Base-by-base conservation (phyloP, 2,329 filamentous ascomycete species). In the Trichoderma lentiforme region DNA sequence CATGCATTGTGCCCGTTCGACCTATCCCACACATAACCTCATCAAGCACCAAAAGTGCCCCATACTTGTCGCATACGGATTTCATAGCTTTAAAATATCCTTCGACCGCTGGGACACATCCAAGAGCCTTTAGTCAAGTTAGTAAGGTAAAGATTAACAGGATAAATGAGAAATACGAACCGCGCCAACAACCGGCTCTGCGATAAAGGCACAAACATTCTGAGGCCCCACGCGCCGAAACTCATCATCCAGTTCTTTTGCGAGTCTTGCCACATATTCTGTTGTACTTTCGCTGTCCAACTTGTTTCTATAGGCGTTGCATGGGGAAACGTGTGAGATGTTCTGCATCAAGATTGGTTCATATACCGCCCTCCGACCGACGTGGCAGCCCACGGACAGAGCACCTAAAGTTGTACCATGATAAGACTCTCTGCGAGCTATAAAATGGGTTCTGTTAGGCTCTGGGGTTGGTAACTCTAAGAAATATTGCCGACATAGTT, bases 11-110 rank as follows among this genome's bases (percentile, higher is more conserved):
- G 0, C 89, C 90, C 0, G 84, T 86, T 3, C 90, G 85, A 3
- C 90, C 90, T 80, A 88, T 88, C 11, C 90, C 90, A 64, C 87
- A 91, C 91, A 94, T 93, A 72, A 94, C 86, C 78, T 89, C 86
- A 70, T 89, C 87, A 0, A 88, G 73, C n/a, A 88, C 83, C 6
- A 90, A 81, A 2, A 91, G 82, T 0, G 86, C 85, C 2, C 86
- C 86, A 71, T 90, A 81, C 70, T 84, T 84, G 26, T 86, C 82
- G 76, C 89, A 91, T 0, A 91, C 21, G 1, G 81, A 0, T 79
- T 77, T 66, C 85, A 83, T 72, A 89, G 82, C 86, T n/a, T 82
- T 77, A 73, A 89, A 84, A 69, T 91, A 91, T 0, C 87, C 88
- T 1, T 79, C 77, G 0, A 86, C 80, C 0, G 88, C 77, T 0